Evolutionary conservation across 2,329 filamentous ascomycete species (phyloP), one percentile per base, ranked within the genome.

Genomic region (Monilinia fructicola): DNA sequence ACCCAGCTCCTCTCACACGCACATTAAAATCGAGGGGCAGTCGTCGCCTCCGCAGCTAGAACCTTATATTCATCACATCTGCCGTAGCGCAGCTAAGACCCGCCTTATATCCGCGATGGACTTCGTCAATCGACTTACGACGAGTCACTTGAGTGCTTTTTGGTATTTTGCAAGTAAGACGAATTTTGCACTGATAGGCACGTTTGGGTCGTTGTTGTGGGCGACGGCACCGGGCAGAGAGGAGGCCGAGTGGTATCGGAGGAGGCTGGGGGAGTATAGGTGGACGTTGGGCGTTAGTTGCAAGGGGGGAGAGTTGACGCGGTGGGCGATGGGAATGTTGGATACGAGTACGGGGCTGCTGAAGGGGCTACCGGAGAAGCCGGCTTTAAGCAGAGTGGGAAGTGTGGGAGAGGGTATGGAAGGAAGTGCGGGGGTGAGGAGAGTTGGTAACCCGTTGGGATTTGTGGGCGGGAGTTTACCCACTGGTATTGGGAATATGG

Each of bases 31-130:
- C 75, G 80, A 26, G 77, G 81, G 14, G 67, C 61, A 64, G 75
- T 71, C 44, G 0, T 48, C 60, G 21, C 42, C 60, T 70, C 72
- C 76, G 65, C 78, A 81, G 4, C 82, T 88, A 50, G 92, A 96
- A 75, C 85, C 89, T 0, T 96, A 97, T 73, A 87, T 96, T 60
- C 86, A 93, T 65, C 92, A 96, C 78, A 97, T 97, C 72, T 97
- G 93, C 78, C 92, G 94, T 64, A 93, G 90, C 67, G 94, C 94
- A 4, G 94, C 94, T 64, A 97, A 97, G 78, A 96, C 94, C 0
- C 90, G 94, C 7, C 84, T 98, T 44, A 97, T 97, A 75, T 96
- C 91, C 28, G 93, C 93, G 70, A 96, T 98, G 91, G 94, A 98
- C 77, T 97, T 97, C 78, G 93, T 97, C 73, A 97, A 97, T 78